Percentiles rank a stretch among this genome's conserved stretches.
Conservation (phyloP, 257 asterid species). For the Rauvolfia tetraphylla region DNA sequence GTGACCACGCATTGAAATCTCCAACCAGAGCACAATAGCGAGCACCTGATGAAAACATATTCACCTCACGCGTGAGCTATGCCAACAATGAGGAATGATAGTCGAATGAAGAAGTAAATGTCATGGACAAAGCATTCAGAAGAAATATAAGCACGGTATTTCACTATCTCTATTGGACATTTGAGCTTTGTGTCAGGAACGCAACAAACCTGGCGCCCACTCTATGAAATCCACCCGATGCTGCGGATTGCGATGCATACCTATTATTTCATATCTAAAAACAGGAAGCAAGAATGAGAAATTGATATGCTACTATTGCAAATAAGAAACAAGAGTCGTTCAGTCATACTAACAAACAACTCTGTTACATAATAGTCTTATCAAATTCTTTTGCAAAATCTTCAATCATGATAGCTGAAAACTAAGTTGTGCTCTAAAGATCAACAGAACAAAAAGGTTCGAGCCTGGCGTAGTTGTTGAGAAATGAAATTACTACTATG, state of each 20-base stretch:
- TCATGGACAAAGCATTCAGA: neutral
- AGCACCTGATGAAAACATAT: conserved; percentile 64
- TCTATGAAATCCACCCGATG: conserved; percentile 94
- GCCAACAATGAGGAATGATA: neutral
- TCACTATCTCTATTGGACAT: neutral
- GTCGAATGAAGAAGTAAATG: neutral
- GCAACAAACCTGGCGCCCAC: conserved; percentile 95
- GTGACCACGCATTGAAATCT: conserved; percentile 91
- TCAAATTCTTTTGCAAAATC: neutral
- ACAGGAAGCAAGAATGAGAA: conserved; percentile 1
- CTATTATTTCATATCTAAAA: conserved; percentile 72
- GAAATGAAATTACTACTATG: neutral
- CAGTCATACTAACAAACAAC: conserved; percentile 12
- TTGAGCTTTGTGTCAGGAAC: neutral
- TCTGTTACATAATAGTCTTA: neutral
- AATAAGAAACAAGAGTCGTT: conserved; percentile 18
- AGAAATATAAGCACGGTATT: neutral
- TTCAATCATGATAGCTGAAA: neutral
- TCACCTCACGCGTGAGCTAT: conserved; percentile 21
- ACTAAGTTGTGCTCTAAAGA: neutral
- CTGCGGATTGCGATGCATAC: conserved; percentile 85
- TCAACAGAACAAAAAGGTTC: neutral
- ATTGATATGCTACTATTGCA: neutral
- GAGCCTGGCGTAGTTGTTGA: neutral
- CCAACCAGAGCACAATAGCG: conserved; percentile 92